Conservation (phyloP, 2,329 filamentous ascomycete genomes). For the Fusarium odoratissimum region DNA sequence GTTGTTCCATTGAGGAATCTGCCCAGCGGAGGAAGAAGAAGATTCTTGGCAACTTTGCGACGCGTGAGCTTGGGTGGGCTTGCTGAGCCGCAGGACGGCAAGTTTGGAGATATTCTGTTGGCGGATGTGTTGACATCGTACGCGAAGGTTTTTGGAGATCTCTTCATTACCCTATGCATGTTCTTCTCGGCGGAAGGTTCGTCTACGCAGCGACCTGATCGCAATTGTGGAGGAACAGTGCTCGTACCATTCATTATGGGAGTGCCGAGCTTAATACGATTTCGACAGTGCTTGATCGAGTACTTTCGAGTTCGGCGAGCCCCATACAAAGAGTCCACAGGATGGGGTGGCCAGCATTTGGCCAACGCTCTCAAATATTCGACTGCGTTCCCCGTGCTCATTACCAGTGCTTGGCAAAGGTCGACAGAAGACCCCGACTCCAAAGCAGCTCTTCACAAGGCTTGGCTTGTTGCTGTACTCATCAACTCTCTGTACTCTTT, state of each 20-base stretch:
- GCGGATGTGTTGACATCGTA: constrained; percentile 96
- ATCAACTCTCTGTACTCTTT: constrained; percentile 95
- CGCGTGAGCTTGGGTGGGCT: constrained; percentile 87
- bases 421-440: constrained; percentile 60
- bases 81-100: constrained; percentile 86
- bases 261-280: constrained; percentile 84
- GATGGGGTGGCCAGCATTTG: constrained; percentile 87
- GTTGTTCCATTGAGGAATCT: constrained; percentile 76
- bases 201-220: constrained; percentile 83
- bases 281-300: constrained; percentile 93
- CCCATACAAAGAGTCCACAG: constrained; percentile 65
- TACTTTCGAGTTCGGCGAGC: constrained; percentile 76
- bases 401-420: constrained; percentile 80
- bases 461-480: constrained; percentile 78
- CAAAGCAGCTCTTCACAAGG: constrained; percentile 60
- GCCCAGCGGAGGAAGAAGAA: constrained; percentile 76
- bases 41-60: constrained; percentile 79
- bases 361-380: constrained; percentile 96
- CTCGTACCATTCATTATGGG: constrained; percentile 87
- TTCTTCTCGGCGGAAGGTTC: constrained; percentile 78
- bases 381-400: constrained; percentile 92
- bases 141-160: constrained; percentile 88
- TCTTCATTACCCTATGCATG: constrained; percentile 93
- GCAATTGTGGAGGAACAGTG: constrained; percentile 81
- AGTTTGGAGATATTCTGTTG: constrained; percentile 93